These are phyloP conservation scores for Fusarium sulawesiense DNA, from an alignment of 2,329 filamentous ascomycete genomes.

Conservation along the genomic window DNA sequence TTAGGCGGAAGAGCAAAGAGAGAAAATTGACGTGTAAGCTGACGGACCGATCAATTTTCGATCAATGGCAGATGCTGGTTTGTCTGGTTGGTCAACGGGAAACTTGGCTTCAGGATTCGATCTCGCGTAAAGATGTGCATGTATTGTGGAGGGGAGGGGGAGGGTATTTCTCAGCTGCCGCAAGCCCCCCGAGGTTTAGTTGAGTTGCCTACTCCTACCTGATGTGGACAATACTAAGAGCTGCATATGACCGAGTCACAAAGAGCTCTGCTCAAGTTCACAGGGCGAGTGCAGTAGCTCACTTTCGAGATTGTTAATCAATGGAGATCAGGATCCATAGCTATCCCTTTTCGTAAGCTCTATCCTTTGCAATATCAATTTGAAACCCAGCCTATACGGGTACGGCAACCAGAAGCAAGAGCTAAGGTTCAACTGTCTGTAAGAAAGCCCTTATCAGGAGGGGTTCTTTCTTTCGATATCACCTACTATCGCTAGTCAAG, in stretches of 20 bases:
- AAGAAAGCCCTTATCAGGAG: slow-evolving; percentile 8
- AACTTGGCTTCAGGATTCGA: slow-evolving; percentile 19
- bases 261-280: neutral
- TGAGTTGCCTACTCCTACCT: neutral
- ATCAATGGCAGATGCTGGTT: slow-evolving; percentile 10
- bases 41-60: slow-evolving; percentile 28
- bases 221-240: neutral
- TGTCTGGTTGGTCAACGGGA: slow-evolving; percentile 11
- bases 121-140: slow-evolving; percentile 26
- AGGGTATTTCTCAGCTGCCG: slow-evolving; percentile 33
- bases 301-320: slow-evolving; percentile 1
- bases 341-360: slow-evolving; percentile 3
- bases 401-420: slow-evolving; percentile 21
- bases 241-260: neutral
- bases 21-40: slow-evolving; percentile 32
- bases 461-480: neutral
- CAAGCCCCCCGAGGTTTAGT: slow-evolving; percentile 11
- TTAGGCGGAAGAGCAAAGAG: slow-evolving; percentile 11
- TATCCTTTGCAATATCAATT: slow-evolving; percentile 10
- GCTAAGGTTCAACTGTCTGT: neutral
- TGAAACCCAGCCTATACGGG: slow-evolving; percentile 31
- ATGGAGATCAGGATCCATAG: slow-evolving; percentile 20
- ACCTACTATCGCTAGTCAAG: neutral
- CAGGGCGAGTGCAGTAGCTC: neutral
- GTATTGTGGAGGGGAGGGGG: slow-evolving; percentile 16